Base-by-base conservation (phyloP, 2,329 filamentous ascomycete genomes). In the Penicillium corylophilum region DNA sequence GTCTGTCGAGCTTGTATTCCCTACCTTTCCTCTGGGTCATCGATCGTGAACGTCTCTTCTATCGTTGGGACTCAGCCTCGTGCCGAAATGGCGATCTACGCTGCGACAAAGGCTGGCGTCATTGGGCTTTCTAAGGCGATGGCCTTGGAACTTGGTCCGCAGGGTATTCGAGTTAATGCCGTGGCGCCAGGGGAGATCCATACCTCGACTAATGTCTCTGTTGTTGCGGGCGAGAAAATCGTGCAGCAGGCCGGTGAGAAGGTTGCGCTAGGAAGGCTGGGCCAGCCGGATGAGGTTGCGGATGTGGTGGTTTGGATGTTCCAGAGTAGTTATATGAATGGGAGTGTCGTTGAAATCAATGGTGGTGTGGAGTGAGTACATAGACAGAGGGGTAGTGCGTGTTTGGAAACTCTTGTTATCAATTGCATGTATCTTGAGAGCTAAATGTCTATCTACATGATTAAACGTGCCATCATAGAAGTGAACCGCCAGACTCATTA, bases 381-480 rank as follows among this genome's bases (percentile, higher is more conserved):
- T 3, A 35, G 22, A 39, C 2, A 2, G 1, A 4, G 13, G 18
- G 13, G 22, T 23, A 23, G 5, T 38, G 4, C 15, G 33, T 39
- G 36, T 13, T 23, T 23, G 18, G 31, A 49, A 51, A 9, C 42
- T 7, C n/a, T n/a, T n/a, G 24, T 36, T 33, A 10, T 22, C 42
- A 45, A 40, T 24, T 36, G 36, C 42, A 33, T 49, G 23, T 33
- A 43, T 38, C 46, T 38, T n/a, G 23, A 49, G 35, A 42, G 20
- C 22, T 8, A 29, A 44, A 31, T 15, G 2, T n/a, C 29, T 51
- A 51, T 51, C 43, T 51, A 51, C 49, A 51, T 13, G 8, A 18
- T 13, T 16, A 18, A 18, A 38, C 16, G 35, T 36, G 16, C 33
- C 16, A 38, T 38, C 35, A 20, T 36, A 36, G 16, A 36, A 38